A percentile compares a stretch with the other conserved stretches of the same genome.
Conservation (phyloP, 1,139 yeast genomes). For the Taphrina flavorubra region DNA sequence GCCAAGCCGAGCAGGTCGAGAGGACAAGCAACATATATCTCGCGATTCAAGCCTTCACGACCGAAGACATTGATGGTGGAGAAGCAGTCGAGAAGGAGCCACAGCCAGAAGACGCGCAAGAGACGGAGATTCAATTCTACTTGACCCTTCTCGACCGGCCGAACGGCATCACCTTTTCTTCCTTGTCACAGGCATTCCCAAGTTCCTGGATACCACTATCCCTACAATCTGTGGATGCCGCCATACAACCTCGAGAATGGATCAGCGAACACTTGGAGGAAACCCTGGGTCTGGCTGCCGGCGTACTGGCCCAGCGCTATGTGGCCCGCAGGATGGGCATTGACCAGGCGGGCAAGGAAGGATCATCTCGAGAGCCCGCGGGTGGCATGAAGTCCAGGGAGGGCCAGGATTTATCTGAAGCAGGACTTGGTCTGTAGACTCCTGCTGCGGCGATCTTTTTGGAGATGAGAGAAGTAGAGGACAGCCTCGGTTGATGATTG, state of each 20-base stretch:
- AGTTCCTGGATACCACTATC: constrained; percentile 84
- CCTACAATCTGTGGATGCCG: constrained; percentile 55
- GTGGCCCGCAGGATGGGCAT: constrained; percentile 89
- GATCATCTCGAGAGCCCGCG: not conserved
- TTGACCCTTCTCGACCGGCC: constrained; percentile 76
- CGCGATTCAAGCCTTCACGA: constrained; percentile 42
- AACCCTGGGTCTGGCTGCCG: constrained; percentile 78
- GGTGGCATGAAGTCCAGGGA: constrained; percentile 25
- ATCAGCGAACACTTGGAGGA: constrained; percentile 90
- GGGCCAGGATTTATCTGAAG: constrained; percentile 28
- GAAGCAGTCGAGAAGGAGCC: constrained; percentile 46
- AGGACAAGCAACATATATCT: constrained; percentile 13
- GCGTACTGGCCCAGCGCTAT: constrained; percentile 86
- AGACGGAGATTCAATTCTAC: constrained; percentile 57
- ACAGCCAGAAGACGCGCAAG: constrained; percentile 48
- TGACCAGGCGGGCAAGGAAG: constrained; percentile 17
- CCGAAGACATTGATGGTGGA: constrained; percentile 48
- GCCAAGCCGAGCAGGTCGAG: constrained; percentile 2
- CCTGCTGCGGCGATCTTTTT: too few species aligned
- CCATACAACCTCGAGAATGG: constrained; percentile 81
- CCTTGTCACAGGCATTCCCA: constrained; percentile 90
- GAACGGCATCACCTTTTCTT: constrained; percentile 72
- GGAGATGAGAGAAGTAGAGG: too few species aligned
- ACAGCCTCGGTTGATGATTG: too few species aligned
- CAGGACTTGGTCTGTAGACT: constrained; percentile 17